phyloP scores from a whole-genome alignment of 2,329 filamentous ascomycete species.

The Drechslerella coelobrocha region DNA sequence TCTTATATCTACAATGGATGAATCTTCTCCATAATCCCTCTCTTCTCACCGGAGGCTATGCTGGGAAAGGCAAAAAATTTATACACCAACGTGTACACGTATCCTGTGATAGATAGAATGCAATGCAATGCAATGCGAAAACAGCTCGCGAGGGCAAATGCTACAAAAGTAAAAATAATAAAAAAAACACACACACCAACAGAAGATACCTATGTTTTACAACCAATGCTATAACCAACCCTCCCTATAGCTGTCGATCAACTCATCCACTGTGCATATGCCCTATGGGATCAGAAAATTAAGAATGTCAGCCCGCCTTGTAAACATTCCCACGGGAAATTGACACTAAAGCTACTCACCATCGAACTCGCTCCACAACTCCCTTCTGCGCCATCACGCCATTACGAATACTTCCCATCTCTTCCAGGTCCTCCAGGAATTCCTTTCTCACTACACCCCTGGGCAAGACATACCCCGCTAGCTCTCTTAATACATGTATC shows the following conservation, averaged over 20 bases:
- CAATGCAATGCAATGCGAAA: too few relatives aligned
- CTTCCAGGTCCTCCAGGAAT: conserved; percentile 85
- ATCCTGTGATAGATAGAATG: too few relatives aligned
- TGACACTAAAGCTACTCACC: conserved; percentile 68
- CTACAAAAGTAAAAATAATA: too few relatives aligned
- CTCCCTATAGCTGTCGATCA: too few relatives aligned
- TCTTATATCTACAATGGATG: too few relatives aligned
- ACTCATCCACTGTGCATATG: conserved; percentile 47
- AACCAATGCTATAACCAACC: too few relatives aligned
- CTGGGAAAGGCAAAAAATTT: conserved; percentile 1
- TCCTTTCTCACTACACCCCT: conserved; percentile 74
- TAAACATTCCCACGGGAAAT: not conserved
- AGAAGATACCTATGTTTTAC: too few relatives aligned
- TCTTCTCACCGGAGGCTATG: conserved; percentile 14
- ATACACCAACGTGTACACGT: too few relatives aligned
- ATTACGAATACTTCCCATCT: conserved; percentile 79
- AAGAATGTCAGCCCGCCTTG: not conserved
- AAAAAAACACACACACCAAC: too few relatives aligned
- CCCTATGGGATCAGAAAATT: conserved; percentile 19
- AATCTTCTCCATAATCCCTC: not conserved
- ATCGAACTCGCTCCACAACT: conserved; percentile 82
- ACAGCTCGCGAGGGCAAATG: too few relatives aligned
- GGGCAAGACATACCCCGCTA: conserved; percentile 73
- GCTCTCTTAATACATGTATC: conserved; percentile 78
- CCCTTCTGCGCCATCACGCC: conserved; percentile 79